A percentile compares a stretch with the other conserved stretches of the same genome.
Evolutionary conservation across 306 rosid species (phyloP).

Genomic region (Fragaria iinumae): DNA sequence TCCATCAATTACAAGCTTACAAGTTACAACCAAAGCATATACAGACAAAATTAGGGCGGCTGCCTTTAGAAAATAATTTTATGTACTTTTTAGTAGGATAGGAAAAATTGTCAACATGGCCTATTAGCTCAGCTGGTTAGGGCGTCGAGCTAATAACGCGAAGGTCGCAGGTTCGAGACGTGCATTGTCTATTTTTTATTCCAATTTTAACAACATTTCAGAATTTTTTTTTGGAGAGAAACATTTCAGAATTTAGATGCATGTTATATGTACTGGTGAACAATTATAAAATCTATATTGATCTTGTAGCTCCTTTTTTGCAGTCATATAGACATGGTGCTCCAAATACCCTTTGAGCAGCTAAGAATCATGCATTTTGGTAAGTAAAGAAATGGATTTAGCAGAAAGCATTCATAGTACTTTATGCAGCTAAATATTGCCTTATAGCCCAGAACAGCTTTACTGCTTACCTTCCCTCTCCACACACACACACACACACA

Average conservation of each 20-base stretch:
- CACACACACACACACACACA: no score
- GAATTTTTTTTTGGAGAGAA: no score
- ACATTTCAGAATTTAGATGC: no score
- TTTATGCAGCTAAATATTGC: not conserved
- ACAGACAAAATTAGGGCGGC: not conserved
- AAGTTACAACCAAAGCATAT: not conserved
- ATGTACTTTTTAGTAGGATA: no score
- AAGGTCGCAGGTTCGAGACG: conserved; percentile 25
- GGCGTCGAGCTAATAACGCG: conserved; percentile 14
- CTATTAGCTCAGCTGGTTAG: conserved; percentile 22
- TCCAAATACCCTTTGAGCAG: not conserved
- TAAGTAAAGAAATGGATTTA: not conserved
- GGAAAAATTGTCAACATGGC: not conserved
- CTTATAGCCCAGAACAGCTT: no score
- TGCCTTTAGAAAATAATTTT: not conserved
- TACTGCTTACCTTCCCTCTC: no score
- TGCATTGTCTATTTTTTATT: conserved; percentile 1
- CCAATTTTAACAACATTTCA: no score
- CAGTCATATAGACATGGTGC: not conserved
- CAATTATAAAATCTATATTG: no score
- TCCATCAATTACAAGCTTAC: not conserved
- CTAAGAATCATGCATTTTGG: not conserved
- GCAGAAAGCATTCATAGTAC: not conserved
- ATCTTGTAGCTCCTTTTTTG: not conserved
- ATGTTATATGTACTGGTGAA: no score